Evolutionary conservation across 2,329 filamentous ascomycete species (phyloP), one percentile per base, ranked within the genome.

Genomic region (Fusarium sp.): DNA sequence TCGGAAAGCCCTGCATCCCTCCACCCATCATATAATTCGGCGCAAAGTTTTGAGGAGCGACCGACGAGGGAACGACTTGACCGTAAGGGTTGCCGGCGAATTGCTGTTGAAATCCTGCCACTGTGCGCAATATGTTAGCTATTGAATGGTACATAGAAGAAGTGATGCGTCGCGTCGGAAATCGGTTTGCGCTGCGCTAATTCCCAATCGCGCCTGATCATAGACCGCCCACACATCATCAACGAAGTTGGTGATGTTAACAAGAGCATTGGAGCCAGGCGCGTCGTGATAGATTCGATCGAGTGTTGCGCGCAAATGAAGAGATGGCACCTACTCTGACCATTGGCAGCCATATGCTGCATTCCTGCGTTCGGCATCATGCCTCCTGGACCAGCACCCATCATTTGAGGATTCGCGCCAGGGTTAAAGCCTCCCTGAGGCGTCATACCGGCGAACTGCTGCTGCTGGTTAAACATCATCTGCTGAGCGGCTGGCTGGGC

Each of bases 331-430:
- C 84, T 81, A 89, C 86, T 88, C 77, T 88, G 86, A 54, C 86
- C 85, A 82, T 88, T 89, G 68, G 84, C 79, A 70, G 82, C 81
- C 85, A 89, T 88, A 76, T 86, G 85, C 68, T 83, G 84, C 85
- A 89, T 87, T 75, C 80, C 84, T 72, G 85, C 78, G 76, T 84
- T 88, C 80, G 86, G 88, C 88, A 90, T 89, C 87, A 90, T 89
- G 75, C 84, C 86, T 78, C 82, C 83, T 79, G 84, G 83, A 39
- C 83, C 84, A 69, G 80, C 83, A 49, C 81, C 79, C 82, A 87
- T 87, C 85, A 89, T 87, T 78, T 86, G 80, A 54, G 83, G 80
- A 69, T 85, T 87, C 53, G 83, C 83, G 69, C 81, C 84, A 47
- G 82, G 83, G 49, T 81, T 81, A 71, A 87, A 88, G 66, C 77